Evolutionary conservation across 108 stramenopile species (phyloP).

Genomic region (Nitzschia palea): DNA sequence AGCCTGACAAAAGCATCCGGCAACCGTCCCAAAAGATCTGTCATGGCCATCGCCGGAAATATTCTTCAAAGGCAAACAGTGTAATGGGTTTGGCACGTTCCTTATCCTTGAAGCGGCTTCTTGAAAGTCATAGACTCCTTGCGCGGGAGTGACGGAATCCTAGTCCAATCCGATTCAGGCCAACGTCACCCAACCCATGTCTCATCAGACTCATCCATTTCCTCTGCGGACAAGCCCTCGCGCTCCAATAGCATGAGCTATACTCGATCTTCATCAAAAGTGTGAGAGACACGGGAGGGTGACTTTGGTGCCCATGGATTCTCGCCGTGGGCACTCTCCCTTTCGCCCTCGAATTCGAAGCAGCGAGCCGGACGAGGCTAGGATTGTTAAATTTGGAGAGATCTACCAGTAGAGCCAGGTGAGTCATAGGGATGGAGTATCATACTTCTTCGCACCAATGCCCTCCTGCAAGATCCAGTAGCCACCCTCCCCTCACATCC

Average conservation of each 20-base stretch:
- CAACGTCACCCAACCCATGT: constrained; percentile 13
- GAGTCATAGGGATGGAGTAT: too few relatives aligned
- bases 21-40: constrained; percentile 87
- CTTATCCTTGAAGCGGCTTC: constrained; percentile 44
- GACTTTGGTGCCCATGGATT: not conserved
- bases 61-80: constrained; percentile 86
- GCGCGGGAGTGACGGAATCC: constrained; percentile 59
- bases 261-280: not conserved
- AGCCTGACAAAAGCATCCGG: too few relatives aligned
- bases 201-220: constrained; percentile 28
- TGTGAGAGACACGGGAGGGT: not conserved
- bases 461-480: constrained; percentile 6
- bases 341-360: constrained; percentile 11
- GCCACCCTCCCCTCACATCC: constrained; percentile 25
- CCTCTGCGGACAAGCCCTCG: constrained; percentile 1
- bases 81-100: constrained; percentile 62
- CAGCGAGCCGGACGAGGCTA: not conserved
- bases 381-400: constrained; percentile 3
- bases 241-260: too few relatives aligned
- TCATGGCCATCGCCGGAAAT: constrained; percentile 91
- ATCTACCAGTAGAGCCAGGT: constrained; percentile 28
- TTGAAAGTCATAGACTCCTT: constrained; percentile 65
- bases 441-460: constrained; percentile 9
- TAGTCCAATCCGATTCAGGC: constrained; percentile 46
- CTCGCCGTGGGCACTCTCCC: constrained; percentile 27